Evolutionary conservation across 1,284 basidiomycete species (phyloP).

Genomic region (Trametes versicolor): DNA sequence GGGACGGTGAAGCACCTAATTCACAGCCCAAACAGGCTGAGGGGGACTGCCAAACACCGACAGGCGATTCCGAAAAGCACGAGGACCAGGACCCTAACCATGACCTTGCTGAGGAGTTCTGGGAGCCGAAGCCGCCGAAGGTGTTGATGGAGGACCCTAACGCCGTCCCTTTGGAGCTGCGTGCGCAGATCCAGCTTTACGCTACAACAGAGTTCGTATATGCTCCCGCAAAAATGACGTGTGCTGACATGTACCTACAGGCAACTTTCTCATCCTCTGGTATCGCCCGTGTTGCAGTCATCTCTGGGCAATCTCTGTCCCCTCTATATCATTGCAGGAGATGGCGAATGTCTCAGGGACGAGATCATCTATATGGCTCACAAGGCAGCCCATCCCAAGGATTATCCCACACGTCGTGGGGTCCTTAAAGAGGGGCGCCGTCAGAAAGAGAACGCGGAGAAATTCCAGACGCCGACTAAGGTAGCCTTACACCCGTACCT

Average conservation of each 20-base stretch:
- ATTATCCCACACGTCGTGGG: constrained; percentile 73
- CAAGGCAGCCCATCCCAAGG: constrained; percentile 80
- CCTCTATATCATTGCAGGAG: constrained; percentile 80
- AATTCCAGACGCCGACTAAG: constrained; percentile 75
- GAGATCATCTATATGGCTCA: constrained; percentile 88
- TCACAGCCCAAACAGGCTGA: not conserved
- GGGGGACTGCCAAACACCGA: not conserved
- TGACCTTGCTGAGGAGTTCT: constrained; percentile 46
- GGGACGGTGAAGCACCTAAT: not conserved
- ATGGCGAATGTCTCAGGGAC: constrained; percentile 84
- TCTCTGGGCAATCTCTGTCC: constrained; percentile 88
- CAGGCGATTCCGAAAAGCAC: not conserved
- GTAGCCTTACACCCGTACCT: constrained; percentile 47
- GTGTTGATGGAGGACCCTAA: constrained; percentile 63
- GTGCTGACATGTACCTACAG: constrained; percentile 45
- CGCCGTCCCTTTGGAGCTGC: constrained; percentile 58
- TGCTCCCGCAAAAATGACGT: constrained; percentile 32
- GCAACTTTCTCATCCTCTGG: constrained; percentile 83
- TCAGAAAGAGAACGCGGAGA: constrained; percentile 63
- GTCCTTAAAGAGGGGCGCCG: constrained; percentile 56
- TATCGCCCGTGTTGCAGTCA: constrained; percentile 79
- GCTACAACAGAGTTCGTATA: constrained; percentile 71
- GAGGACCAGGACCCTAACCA: constrained; percentile 8
- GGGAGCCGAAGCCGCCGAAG: constrained; percentile 68
- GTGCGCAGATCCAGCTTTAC: constrained; percentile 84